phyloP scores from a whole-genome alignment of 164 flowering plant species.

The grape (Vitis vinifera) region ASM3070453v1 NC_081818.1:24118001-24118500 shows the following conservation, averaged over 20 bases:
- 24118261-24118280: constrained; percentile 33
- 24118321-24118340: constrained; percentile 37
- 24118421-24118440: constrained; percentile 31
- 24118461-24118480: constrained; percentile 33
- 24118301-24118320: constrained; percentile 31
- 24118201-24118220: constrained; percentile 36
- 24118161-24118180: constrained; percentile 56
- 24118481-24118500: constrained; percentile 37
- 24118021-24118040: constrained; percentile 51
- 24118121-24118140: constrained; percentile 28
- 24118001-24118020: constrained; percentile 41
- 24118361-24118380: constrained; percentile 34
- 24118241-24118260: constrained; percentile 32
- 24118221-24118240: constrained; percentile 48
- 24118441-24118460: constrained; percentile 25
- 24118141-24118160: constrained; percentile 45
- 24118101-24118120: constrained; percentile 43
- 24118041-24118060: constrained; percentile 46
- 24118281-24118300: constrained; percentile 42
- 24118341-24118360: constrained; percentile 35
- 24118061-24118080: constrained; percentile 37
- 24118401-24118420: constrained; percentile 38
- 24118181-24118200: constrained; percentile 43
- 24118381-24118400: constrained; percentile 44
- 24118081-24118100: constrained; percentile 45